phyloP scores from a whole-genome alignment of 2,329 filamentous ascomycete species.

The Endothia cerciana region DNA sequence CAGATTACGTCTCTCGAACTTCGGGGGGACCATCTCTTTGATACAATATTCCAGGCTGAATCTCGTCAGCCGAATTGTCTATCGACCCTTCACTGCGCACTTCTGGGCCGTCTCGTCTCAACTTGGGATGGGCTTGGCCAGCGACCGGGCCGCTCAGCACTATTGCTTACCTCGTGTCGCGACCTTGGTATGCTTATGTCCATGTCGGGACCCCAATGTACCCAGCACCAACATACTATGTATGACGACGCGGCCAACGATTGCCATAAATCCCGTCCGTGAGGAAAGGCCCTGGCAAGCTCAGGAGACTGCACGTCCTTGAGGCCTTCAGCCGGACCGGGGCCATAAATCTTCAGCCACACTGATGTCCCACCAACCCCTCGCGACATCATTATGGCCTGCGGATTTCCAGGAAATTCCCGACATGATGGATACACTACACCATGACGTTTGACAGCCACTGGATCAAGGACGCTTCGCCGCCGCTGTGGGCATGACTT shows the following conservation, averaged over 20 bases:
- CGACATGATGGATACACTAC: background rate
- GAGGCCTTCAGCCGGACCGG: background rate
- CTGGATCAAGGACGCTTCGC: background rate
- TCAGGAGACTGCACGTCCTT: background rate
- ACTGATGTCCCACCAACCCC: background rate
- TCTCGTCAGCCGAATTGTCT: background rate
- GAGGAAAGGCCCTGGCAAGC: background rate
- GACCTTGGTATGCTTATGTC: background rate
- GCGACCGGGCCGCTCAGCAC: conserved; percentile 6
- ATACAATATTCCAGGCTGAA: background rate
- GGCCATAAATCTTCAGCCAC: background rate
- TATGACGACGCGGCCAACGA: no score
- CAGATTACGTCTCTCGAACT: background rate
- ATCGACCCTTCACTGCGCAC: background rate
- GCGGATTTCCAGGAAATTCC: background rate
- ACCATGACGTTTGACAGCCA: conserved; percentile 7
- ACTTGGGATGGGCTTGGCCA: background rate
- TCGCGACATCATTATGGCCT: background rate
- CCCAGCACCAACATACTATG: background rate
- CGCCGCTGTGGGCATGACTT: background rate
- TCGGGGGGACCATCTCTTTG: background rate
- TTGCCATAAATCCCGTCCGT: background rate
- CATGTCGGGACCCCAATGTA: background rate
- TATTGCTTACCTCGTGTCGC: conserved; percentile 4
- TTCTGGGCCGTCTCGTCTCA: background rate